phyloP scores from a whole-genome alignment of 2,329 filamentous ascomycete species.

The Tolypocladium paradoxum region DNA sequence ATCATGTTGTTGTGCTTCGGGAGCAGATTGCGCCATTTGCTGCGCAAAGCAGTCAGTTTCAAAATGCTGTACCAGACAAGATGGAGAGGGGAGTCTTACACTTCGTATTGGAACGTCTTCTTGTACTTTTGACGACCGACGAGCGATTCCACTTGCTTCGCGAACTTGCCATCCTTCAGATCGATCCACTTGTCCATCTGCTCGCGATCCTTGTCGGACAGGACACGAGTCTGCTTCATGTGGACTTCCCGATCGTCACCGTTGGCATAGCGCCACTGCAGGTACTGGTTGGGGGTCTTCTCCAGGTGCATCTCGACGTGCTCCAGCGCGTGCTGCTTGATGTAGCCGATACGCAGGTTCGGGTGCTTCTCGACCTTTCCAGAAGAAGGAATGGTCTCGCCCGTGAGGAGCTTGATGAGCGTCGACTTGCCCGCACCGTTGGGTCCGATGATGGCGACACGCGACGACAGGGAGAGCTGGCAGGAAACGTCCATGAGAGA shows the following conservation, averaged over 20 bases:
- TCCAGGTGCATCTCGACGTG: conserved; percentile 99
- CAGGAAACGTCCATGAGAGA: conserved; percentile 84
- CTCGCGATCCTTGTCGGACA: conserved; percentile 72
- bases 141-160: conserved; percentile 70
- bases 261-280: conserved; percentile 97
- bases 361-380: conserved; percentile 97
- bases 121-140: conserved; percentile 98
- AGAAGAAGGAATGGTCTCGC: conserved; percentile 71
- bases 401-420: conserved; percentile 92
- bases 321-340: conserved; percentile 97
- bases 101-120: conserved; percentile 98
- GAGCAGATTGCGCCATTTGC: conserved; percentile 79
- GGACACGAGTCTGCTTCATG: conserved; percentile 90
- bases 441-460: conserved; percentile 90
- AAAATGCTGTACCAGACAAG: too few species aligned
- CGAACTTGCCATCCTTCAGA: conserved; percentile 69
- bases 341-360: conserved; percentile 97
- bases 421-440: conserved; percentile 98
- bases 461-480: conserved; percentile 76
- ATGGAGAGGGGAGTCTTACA: conserved; percentile 42
- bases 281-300: conserved; percentile 97
- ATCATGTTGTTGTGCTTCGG: conserved; percentile 92
- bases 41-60: conserved; percentile 23
- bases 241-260: conserved; percentile 94
- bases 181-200: conserved; percentile 92